These are phyloP conservation scores for Davidsoniella neocaledoniae DNA, from an alignment of 2,329 filamentous ascomycete genomes.

Conservation along the genomic window DNA sequence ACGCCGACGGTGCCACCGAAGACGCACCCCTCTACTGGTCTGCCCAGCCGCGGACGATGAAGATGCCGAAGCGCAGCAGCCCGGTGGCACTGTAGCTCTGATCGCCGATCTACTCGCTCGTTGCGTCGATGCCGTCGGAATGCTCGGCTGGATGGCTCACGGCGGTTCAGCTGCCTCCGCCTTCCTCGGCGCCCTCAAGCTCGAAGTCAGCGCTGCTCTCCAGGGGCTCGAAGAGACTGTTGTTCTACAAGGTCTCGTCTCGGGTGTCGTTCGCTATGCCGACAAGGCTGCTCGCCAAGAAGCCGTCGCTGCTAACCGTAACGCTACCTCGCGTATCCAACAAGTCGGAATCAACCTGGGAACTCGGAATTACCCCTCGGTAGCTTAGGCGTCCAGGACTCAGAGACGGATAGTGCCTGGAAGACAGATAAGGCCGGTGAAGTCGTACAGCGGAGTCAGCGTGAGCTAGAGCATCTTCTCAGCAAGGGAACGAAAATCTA, in stretches of 20 bases:
- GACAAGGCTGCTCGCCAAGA: constrained; percentile 20
- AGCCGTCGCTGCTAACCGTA: neutral
- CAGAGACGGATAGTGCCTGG: constrained; percentile 24
- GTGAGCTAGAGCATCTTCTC: constrained; percentile 62
- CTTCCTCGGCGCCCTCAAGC: constrained; percentile 46
- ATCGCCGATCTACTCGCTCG: constrained; percentile 56
- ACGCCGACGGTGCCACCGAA: constrained; percentile 19
- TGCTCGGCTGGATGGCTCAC: constrained; percentile 56
- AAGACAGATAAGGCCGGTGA: constrained; percentile 56
- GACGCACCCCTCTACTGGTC: too few species aligned
- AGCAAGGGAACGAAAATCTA: constrained; percentile 71
- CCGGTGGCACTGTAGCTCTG: constrained; percentile 52
- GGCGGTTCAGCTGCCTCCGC: constrained; percentile 26
- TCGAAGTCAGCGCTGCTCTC: constrained; percentile 53
- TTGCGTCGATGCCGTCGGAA: constrained; percentile 59
- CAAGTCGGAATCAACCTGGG: neutral
- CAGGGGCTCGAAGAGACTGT: constrained; percentile 55
- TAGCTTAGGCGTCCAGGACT: constrained; percentile 17
- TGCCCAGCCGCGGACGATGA: constrained; percentile 21
- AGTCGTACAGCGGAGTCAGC: constrained; percentile 46
- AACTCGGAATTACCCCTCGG: constrained; percentile 46
- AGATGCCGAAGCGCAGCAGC: constrained; percentile 26
- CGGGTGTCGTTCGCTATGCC: constrained; percentile 49
- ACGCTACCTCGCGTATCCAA: neutral
- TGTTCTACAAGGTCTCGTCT: constrained; percentile 45